phyloP scores from a whole-genome alignment of 2,329 filamentous ascomycete species.

The Calonectria pseudoreteaudii region DNA sequence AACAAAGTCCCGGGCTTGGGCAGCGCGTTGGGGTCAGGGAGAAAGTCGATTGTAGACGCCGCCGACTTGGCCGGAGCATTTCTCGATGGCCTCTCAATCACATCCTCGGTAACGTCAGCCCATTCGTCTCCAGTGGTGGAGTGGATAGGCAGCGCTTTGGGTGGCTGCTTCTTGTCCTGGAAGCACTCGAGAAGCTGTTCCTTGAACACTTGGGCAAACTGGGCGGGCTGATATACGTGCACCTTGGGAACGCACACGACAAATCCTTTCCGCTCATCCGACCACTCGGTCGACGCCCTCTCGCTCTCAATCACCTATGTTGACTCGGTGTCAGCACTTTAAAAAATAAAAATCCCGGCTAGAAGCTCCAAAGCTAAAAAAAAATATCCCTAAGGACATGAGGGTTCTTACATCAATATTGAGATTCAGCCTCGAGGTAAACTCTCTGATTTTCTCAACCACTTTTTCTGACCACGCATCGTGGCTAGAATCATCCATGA shows the following conservation, averaged over 20 bases:
- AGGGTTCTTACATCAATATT: constrained; percentile 49
- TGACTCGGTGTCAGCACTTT: neutral
- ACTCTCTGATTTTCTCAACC: constrained; percentile 48
- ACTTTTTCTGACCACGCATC: constrained; percentile 57
- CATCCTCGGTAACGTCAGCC: constrained; percentile 54
- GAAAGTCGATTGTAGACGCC: constrained; percentile 37
- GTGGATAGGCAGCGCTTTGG: constrained; percentile 29
- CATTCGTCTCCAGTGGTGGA: constrained; percentile 54
- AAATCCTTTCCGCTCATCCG: constrained; percentile 50
- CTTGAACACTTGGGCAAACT: constrained; percentile 52
- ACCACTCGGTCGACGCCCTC: constrained; percentile 52
- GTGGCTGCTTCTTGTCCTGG: constrained; percentile 34
- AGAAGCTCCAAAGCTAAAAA: neutral
- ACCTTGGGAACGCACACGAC: constrained; percentile 52
- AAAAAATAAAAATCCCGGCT: too few species aligned
- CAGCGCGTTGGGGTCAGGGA: constrained; percentile 56
- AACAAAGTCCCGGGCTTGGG: constrained; percentile 62
- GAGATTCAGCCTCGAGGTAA: constrained; percentile 45
- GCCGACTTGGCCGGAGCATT: neutral
- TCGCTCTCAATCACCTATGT: constrained; percentile 37
- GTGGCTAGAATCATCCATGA: constrained; percentile 56
- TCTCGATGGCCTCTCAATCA: constrained; percentile 18
- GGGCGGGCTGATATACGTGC: constrained; percentile 44
- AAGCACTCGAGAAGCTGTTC: constrained; percentile 52
- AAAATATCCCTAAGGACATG: neutral